These are phyloP conservation scores for Populus alba DNA, from an alignment of 345 rosid genomes.

Conservation along the genomic window DNA sequence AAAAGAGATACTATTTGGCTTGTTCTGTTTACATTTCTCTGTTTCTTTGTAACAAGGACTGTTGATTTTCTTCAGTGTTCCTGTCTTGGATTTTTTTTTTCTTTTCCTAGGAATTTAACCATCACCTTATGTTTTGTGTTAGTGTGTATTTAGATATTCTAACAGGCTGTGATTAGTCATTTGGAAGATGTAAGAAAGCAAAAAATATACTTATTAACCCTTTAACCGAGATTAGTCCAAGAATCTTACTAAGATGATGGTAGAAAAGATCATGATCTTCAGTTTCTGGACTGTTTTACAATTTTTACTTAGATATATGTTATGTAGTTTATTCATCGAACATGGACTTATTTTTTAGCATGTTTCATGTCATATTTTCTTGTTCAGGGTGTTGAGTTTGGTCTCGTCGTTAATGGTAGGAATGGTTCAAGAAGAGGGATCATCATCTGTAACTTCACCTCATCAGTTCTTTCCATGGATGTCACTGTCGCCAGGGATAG, in stretches of 20 bases:
- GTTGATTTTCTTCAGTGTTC: background rate
- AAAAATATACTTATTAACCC: background rate
- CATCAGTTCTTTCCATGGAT: constrained; percentile 55
- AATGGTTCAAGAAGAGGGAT: constrained; percentile 57
- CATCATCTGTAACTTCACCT: constrained; percentile 52
- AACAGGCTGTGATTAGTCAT: background rate
- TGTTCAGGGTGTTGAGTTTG: constrained; percentile 10
- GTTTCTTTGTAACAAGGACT: background rate
- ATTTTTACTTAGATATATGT: background rate
- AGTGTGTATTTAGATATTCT: background rate
- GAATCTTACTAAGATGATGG: background rate
- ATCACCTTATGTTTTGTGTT: background rate
- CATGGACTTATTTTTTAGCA: constrained; percentile 5
- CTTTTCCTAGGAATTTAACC: background rate
- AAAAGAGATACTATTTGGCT: background rate
- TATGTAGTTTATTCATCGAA: background rate
- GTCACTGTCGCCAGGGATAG: constrained; percentile 57
- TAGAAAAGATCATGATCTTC: background rate
- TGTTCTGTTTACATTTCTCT: background rate
- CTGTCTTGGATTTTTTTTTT: background rate
- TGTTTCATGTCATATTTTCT: background rate
- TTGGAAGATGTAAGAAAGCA: background rate
- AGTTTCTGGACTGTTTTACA: background rate
- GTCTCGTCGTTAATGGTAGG: constrained; percentile 29
- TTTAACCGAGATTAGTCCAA: background rate